Conservation (phyloP, 129 eudicot species). For the Helichrysum umbraculigerum region DNA sequence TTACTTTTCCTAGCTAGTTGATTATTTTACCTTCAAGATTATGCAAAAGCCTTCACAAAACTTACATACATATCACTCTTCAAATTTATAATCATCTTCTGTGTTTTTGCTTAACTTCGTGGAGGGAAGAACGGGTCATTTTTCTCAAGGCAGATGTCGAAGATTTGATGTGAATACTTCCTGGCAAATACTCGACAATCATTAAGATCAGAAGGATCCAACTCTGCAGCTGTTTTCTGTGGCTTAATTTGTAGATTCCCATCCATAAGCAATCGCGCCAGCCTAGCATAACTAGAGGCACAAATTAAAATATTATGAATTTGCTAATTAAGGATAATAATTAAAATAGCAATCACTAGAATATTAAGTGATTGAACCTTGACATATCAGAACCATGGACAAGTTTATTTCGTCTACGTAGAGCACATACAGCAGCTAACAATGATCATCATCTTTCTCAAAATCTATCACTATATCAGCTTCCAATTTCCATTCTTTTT, state of each 20-base stretch:
- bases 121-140: background rate
- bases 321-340: background rate
- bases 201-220: background rate
- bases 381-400: background rate
- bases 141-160: background rate
- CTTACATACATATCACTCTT: background rate
- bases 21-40: background rate
- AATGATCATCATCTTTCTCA: background rate
- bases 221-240: background rate
- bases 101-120: background rate
- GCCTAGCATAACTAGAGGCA: background rate
- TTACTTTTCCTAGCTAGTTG: background rate
- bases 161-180: background rate
- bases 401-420: background rate
- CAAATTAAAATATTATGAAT: background rate
- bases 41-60: background rate
- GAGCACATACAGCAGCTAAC: conserved; percentile 12
- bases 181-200: background rate
- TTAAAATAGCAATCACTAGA: background rate
- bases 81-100: background rate
- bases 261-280: background rate
- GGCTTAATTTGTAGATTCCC: background rate
- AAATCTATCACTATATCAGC: background rate
- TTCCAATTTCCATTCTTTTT: background rate
- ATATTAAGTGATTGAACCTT: background rate